Evolutionary conservation across 192 early-diverging fungal species (phyloP), one percentile per base, ranked within the genome.

Genomic region (Dimargaris xerosporica): DNA sequence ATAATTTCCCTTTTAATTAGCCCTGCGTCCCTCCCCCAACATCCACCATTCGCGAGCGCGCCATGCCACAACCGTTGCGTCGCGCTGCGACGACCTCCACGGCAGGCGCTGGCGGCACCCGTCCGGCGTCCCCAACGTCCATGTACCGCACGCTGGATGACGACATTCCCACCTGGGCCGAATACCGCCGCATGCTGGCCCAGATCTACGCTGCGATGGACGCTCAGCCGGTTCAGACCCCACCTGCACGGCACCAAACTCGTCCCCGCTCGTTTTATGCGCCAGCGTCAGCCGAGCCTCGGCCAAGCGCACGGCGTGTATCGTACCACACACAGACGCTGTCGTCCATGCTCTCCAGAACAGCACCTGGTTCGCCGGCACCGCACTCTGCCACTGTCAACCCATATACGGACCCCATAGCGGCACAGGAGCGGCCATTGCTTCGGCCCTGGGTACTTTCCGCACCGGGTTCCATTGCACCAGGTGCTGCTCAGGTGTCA

Each of bases 101-200:
- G 47, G 11, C 47, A 11, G 47, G 16, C 47, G 16, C 4, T 3
- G 19, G 16, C 2, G 4, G 19, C 21, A 17, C 47, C 19, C 47
- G 19, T 17, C 47, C 47, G 47, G 16, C 47, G 47, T 48, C 47
- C 19, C 47, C 47, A 12, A 3, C 47, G 47, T 23, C 47, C 47
- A 11, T 23, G 16, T 48, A 48, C 47, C 47, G 3, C 16, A 3
- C 47, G 30, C 6, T 56, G 54, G 28, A 12, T 6, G 29, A 56
- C 29, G n/a, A n/a, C 5, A 28, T 56, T 34, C 54, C 54, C 23
- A 56, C 23, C 54, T 56, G 54, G 54, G 9, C 54, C 0, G 54
- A 56, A 39, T 56, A 56, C 34, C 23, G 34, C 6, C 26, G 54
- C 6, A 12, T 56, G 19, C 28, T 56, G 29, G 23, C 54, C 29